Percentiles rank a stretch among this genome's conserved stretches.
Evolutionary conservation across 352 stramenopile genomes (phyloP).

Genomic region (Aphanomyces invadans): DNA sequence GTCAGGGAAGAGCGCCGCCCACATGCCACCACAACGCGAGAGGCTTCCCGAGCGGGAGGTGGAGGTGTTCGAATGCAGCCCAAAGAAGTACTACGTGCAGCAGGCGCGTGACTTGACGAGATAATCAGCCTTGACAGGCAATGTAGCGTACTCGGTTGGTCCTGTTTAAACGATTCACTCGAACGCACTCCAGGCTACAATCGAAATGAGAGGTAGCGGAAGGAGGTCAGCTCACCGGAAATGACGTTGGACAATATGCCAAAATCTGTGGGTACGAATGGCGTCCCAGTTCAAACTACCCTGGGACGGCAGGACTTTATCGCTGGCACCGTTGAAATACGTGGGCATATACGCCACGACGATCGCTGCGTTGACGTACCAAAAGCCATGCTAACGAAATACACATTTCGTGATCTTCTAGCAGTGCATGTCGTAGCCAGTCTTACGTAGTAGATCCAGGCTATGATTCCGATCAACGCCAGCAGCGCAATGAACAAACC

Average conservation of each 20-base stretch:
- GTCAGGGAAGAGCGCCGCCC: slow-evolving; percentile 38
- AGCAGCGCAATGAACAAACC: not conserved
- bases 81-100: slow-evolving; percentile 49
- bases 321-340: slow-evolving; percentile 46
- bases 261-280: slow-evolving; percentile 43
- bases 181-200: slow-evolving; percentile 46
- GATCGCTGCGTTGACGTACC: slow-evolving; percentile 41
- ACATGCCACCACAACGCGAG: slow-evolving; percentile 51
- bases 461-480: not conserved
- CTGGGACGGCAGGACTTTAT: slow-evolving; percentile 31
- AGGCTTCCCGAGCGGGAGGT: slow-evolving; percentile 60
- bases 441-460: not conserved
- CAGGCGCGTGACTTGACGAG: not conserved
- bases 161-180: slow-evolving; percentile 46
- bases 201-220: slow-evolving; percentile 34
- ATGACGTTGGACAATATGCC: slow-evolving; percentile 31
- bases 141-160: slow-evolving; percentile 31
- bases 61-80: slow-evolving; percentile 63
- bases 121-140: too few relatives aligned
- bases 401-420: too few relatives aligned
- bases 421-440: too few relatives aligned
- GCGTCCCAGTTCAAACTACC: slow-evolving; percentile 40
- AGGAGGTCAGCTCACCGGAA: not conserved
- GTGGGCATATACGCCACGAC: slow-evolving; percentile 57
- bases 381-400: slow-evolving; percentile 37